Evolutionary conservation across 2,329 filamentous ascomycete species (phyloP), one percentile per base, ranked within the genome.

Genomic region (Dactylellina cionopaga): DNA sequence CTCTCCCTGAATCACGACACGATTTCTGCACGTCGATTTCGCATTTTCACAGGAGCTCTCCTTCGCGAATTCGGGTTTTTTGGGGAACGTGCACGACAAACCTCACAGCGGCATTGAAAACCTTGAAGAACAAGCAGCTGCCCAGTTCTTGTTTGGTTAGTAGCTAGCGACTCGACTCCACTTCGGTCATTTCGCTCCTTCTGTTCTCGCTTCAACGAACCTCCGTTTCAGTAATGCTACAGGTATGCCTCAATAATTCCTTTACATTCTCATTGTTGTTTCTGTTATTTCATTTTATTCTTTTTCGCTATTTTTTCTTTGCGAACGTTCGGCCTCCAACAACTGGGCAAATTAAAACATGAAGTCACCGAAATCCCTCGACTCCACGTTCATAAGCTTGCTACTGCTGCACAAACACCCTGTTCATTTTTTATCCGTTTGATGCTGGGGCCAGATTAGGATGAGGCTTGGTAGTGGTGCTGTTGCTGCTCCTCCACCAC

Each of bases 201-300:
- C 58, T 58, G 25, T 63, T 64, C 58, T 71, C 66, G 66, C 58
- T 64, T 71, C 58, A 58, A 59, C 58, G 44, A 63, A 43, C 65
- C 65, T 70, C 58, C 35, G 33, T 44, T 41, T 46, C 59, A 70
- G 66, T 71, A 71, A 71, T 71, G 66, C 66, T 71, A 58, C 66
- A 71, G 66, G 66, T 71, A 64, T 33, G 66, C 63, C 37, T 43
- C 24, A 46, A 25, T n/a, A n/a, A n/a, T n/a, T n/a, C n/a, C n/a
- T n/a, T n/a, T n/a, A n/a, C n/a, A n/a, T n/a, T n/a, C n/a, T n/a
- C n/a, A n/a, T n/a, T n/a, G n/a, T n/a, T n/a, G 29, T 44, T 66
- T 33, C 44, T 27, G 24, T 46, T 41, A 46, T 29, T 46, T 43
- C 17, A 33, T 39, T 54, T 33, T 17, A 13, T 31, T 54, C 10